Percentiles rank a stretch among this genome's conserved stretches.
phyloP scores from a whole-genome alignment of 1,284 basidiomycete genomes.

The Exobasidium rhododendri region DNA sequence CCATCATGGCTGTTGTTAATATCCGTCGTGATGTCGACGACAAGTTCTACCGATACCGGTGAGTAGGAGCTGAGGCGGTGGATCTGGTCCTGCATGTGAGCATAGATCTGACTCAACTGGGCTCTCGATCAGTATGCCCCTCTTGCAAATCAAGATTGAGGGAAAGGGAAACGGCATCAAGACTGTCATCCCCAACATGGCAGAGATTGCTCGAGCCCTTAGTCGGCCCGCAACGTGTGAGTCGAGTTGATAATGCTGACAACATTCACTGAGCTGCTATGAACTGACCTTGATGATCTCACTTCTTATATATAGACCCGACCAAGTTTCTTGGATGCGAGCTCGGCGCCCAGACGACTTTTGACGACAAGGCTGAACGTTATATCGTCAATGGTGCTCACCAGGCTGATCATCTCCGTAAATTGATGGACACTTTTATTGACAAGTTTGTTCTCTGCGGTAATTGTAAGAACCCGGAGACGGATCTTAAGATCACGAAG shows the following conservation, averaged over 20 bases:
- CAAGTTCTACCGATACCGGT: constrained; percentile 59
- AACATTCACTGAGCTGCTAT: background rate
- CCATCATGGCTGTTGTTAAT: constrained; percentile 72
- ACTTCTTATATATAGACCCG: too few species aligned
- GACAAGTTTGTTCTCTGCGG: constrained; percentile 93
- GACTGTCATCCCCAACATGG: constrained; percentile 80
- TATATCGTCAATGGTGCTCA: constrained; percentile 99
- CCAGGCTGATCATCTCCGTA: constrained; percentile 83
- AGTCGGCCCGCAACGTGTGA: constrained; percentile 77
- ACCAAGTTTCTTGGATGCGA: constrained; percentile 99
- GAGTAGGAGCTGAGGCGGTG: constrained; percentile 5
- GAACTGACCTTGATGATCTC: too few species aligned
- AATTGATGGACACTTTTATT: constrained; percentile 94
- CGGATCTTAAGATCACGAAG: constrained; percentile 87
- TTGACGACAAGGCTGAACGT: constrained; percentile 92
- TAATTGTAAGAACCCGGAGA: constrained; percentile 99
- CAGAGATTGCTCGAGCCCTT: constrained; percentile 91
- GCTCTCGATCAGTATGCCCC: constrained; percentile 80
- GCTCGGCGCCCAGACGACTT: constrained; percentile 93
- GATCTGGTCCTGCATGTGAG: background rate
- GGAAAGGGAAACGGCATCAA: constrained; percentile 99
- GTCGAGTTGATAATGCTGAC: constrained; percentile 54
- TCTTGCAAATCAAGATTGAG: constrained; percentile 93
- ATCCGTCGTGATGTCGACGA: constrained; percentile 96
- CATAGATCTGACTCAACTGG: too few species aligned